Evolutionary conservation across 1,139 yeast species (phyloP).

Genomic region (Kurtzmaniella quercitrusa): DNA sequence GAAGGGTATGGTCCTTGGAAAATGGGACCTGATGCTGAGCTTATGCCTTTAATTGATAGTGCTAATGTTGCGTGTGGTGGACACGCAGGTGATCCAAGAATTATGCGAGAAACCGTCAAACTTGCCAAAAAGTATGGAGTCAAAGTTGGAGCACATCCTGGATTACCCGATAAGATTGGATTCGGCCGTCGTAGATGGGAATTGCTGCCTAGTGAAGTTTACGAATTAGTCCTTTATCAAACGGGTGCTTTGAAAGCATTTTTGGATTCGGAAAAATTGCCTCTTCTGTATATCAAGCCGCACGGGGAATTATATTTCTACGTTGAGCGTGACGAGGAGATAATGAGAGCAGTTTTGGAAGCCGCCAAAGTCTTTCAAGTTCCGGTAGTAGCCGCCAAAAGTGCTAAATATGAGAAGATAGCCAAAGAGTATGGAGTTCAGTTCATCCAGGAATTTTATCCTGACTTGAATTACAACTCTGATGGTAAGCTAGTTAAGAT

Average conservation of each 20-base stretch:
- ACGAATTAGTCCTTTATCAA: slow-evolving; percentile 30
- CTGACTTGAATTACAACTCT: slow-evolving; percentile 28
- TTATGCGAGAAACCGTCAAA: slow-evolving; percentile 28
- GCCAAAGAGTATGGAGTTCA: slow-evolving; percentile 26
- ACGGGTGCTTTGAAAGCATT: slow-evolving; percentile 37
- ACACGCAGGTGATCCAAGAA: slow-evolving; percentile 34
- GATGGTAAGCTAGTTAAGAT: slow-evolving; percentile 25
- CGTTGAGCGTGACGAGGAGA: slow-evolving; percentile 27
- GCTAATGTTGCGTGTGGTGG: slow-evolving; percentile 39
- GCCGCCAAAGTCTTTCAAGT: slow-evolving; percentile 33
- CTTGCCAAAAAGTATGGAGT: slow-evolving; percentile 29
- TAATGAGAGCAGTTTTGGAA: slow-evolving; percentile 29
- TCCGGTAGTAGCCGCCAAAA: slow-evolving; percentile 29
- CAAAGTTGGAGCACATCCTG: slow-evolving; percentile 35
- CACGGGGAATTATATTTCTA: slow-evolving; percentile 37
- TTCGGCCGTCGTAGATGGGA: slow-evolving; percentile 33
- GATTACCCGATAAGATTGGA: slow-evolving; percentile 33
- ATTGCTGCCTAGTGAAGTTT: slow-evolving; percentile 31
- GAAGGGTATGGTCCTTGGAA: slow-evolving; percentile 36
- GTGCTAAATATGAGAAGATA: slow-evolving; percentile 16
- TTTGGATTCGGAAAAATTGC: slow-evolving; percentile 30
- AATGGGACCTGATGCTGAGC: slow-evolving; percentile 37
- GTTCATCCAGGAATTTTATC: slow-evolving; percentile 32
- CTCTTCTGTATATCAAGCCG: slow-evolving; percentile 29
- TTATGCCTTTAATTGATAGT: slow-evolving; percentile 34